Conservation (phyloP, 2,329 filamentous ascomycete species). For the Phaeophleospora eucalypticola region DNA sequence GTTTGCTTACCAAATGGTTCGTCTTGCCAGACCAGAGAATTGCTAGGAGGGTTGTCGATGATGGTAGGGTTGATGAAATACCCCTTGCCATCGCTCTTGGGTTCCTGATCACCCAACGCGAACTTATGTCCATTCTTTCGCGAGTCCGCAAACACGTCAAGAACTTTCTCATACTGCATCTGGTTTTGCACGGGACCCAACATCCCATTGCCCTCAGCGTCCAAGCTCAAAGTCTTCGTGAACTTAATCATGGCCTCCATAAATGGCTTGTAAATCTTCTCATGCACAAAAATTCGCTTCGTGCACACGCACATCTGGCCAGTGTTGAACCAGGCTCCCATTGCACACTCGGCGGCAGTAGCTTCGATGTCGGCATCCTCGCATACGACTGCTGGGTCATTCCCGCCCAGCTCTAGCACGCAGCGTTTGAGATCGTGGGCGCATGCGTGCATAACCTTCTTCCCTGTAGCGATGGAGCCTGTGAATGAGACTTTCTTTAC, state of each 20-base stretch:
- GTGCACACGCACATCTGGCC: slow-evolving; percentile 54
- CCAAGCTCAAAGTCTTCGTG: slow-evolving; percentile 44
- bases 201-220: slow-evolving; percentile 37
- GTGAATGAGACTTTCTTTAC: slow-evolving; percentile 63
- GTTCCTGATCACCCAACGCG: slow-evolving; percentile 50
- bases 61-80: slow-evolving; percentile 44
- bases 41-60: slow-evolving; percentile 44
- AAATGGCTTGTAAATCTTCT: slow-evolving; percentile 50
- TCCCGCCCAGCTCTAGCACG: slow-evolving; percentile 60
- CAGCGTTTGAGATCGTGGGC: slow-evolving; percentile 57
- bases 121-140: slow-evolving; percentile 45
- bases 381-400: slow-evolving; percentile 58
- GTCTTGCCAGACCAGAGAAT: slow-evolving; percentile 40
- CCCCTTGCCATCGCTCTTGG: slow-evolving; percentile 40
- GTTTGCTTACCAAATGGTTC: slow-evolving; percentile 54
- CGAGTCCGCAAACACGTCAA: slow-evolving; percentile 36
- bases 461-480: slow-evolving; percentile 57
- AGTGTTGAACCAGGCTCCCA: slow-evolving; percentile 54
- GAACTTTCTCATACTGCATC: slow-evolving; percentile 53
- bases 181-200: slow-evolving; percentile 57
- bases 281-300: slow-evolving; percentile 57
- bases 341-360: slow-evolving; percentile 47
- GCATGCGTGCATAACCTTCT: slow-evolving; percentile 56
- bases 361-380: slow-evolving; percentile 55
- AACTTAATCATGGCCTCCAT: slow-evolving; percentile 44